phyloP scores from a whole-genome alignment of 306 rosid genomes.

The Casuarina cunninghamiana region DNA sequence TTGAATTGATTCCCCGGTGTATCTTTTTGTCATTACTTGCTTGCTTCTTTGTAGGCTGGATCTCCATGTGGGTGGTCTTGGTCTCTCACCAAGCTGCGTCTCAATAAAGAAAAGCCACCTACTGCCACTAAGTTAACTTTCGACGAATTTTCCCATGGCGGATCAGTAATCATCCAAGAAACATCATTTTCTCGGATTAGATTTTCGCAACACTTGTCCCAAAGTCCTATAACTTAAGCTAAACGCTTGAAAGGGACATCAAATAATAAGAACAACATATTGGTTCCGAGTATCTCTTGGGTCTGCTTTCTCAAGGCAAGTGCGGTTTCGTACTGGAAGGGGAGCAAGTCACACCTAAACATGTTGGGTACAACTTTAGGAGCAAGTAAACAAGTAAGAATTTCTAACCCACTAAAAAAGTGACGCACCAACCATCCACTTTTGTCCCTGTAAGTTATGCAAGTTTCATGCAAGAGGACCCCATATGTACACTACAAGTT shows the following conservation, averaged over 20 bases:
- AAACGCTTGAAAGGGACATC: constrained; percentile 24
- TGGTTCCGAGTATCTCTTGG: neutral
- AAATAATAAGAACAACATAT: neutral
- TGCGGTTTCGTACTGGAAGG: neutral
- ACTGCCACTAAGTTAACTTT: constrained; percentile 66
- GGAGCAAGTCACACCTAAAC: constrained; percentile 29
- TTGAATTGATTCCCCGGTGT: constrained; percentile 24
- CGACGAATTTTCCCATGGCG: constrained; percentile 28
- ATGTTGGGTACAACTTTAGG: no score
- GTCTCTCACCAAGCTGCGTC: constrained; percentile 30
- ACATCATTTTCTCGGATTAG: constrained; percentile 8
- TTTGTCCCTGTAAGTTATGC: neutral
- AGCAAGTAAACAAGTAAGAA: neutral
- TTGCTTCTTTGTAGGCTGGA: constrained; percentile 47
- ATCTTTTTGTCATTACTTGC: constrained; percentile 59
- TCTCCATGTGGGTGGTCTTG: constrained; percentile 33
- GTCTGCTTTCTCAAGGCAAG: neutral
- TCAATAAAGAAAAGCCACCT: constrained; percentile 43
- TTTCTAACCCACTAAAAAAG: constrained; percentile 12
- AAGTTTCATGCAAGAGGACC: neutral
- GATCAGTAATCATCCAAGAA: constrained; percentile 15
- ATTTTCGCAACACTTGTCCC: neutral
- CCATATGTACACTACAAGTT: neutral
- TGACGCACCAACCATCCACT: neutral
- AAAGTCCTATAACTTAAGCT: neutral